Evolutionary conservation across 2,329 filamentous ascomycete species (phyloP).

Genomic region (Byssothecium circinans): DNA sequence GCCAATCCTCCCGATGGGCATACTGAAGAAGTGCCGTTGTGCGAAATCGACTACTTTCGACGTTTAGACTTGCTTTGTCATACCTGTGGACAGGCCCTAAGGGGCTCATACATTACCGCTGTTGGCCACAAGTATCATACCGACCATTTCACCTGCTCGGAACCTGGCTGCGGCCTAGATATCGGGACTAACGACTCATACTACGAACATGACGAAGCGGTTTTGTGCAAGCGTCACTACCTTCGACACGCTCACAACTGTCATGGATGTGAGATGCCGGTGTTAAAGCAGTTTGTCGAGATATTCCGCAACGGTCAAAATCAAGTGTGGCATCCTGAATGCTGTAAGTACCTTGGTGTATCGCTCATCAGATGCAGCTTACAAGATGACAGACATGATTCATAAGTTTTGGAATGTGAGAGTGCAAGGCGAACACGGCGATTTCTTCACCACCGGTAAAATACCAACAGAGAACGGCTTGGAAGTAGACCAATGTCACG

Average conservation of each 20-base stretch:
- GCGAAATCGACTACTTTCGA: conserved; percentile 95
- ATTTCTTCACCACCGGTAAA: too few relatives aligned
- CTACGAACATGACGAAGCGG: conserved; percentile 94
- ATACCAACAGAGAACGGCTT: neutral
- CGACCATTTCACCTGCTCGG: conserved; percentile 97
- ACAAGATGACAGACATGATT: conserved; percentile 71
- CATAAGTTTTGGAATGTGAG: conserved; percentile 99
- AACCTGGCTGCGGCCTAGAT: conserved; percentile 78
- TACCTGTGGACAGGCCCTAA: conserved; percentile 86
- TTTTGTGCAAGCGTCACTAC: conserved; percentile 99
- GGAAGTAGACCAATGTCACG: neutral
- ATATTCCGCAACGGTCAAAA: conserved; percentile 98
- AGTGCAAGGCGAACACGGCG: conserved; percentile 48
- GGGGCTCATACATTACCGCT: conserved; percentile 96
- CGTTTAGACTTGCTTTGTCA: conserved; percentile 88
- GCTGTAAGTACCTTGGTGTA: conserved; percentile 51
- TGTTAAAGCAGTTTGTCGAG: conserved; percentile 98
- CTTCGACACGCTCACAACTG: conserved; percentile 95
- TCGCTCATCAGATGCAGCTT: too few relatives aligned
- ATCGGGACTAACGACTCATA: conserved; percentile 98
- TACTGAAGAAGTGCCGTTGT: conserved; percentile 88
- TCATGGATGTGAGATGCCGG: conserved; percentile 94
- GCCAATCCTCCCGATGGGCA: conserved; percentile 43
- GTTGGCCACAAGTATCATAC: conserved; percentile 96
- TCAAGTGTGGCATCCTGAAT: conserved; percentile 99